Evolutionary conservation across 2,329 filamentous ascomycete species (phyloP).

Genomic region (Cordyceps cateniannulata): DNA sequence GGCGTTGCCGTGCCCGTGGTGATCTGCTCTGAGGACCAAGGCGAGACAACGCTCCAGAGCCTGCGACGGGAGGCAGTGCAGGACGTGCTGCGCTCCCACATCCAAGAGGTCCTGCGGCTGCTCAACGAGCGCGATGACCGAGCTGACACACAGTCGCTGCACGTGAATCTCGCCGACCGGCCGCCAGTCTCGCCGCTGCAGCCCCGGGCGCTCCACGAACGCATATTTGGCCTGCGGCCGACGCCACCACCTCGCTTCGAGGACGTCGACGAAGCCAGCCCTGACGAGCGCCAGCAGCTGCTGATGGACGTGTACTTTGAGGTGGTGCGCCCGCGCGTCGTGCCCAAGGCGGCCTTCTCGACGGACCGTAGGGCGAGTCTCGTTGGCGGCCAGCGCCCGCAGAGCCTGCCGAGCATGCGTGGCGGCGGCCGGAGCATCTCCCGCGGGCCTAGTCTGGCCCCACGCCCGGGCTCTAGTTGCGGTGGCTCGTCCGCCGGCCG

Average conservation of each 20-base stretch:
- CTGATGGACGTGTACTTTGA: slow-evolving; percentile 50
- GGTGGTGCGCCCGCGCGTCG: slow-evolving; percentile 34
- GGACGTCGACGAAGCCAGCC: slow-evolving; percentile 39
- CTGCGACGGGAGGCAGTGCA: slow-evolving; percentile 32
- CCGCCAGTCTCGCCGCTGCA: slow-evolving; percentile 14
- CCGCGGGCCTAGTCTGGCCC: not conserved
- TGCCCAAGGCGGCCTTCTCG: slow-evolving; percentile 26
- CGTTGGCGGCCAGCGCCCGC: slow-evolving; percentile 17
- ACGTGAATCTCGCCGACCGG: slow-evolving; percentile 6
- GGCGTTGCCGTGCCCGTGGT: not conserved
- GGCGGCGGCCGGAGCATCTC: slow-evolving; percentile 1
- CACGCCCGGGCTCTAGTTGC: slow-evolving; percentile 5
- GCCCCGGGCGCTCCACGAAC: slow-evolving; percentile 1
- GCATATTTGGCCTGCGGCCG: not conserved
- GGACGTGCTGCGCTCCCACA: slow-evolving; percentile 41
- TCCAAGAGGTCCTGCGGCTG: slow-evolving; percentile 41
- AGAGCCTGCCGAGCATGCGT: slow-evolving; percentile 17
- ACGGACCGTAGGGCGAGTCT: slow-evolving; percentile 22
- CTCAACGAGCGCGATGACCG: slow-evolving; percentile 35
- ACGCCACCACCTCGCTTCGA: slow-evolving; percentile 29
- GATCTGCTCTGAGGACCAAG: slow-evolving; percentile 1
- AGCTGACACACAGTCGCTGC: slow-evolving; percentile 20
- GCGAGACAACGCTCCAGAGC: slow-evolving; percentile 18
- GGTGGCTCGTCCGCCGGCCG: not conserved
- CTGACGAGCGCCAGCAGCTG: slow-evolving; percentile 41